Percentiles rank a stretch among this genome's conserved stretches.
phyloP scores from a whole-genome alignment of 2,329 filamentous ascomycete species.

The Eutypella sp. region DNA sequence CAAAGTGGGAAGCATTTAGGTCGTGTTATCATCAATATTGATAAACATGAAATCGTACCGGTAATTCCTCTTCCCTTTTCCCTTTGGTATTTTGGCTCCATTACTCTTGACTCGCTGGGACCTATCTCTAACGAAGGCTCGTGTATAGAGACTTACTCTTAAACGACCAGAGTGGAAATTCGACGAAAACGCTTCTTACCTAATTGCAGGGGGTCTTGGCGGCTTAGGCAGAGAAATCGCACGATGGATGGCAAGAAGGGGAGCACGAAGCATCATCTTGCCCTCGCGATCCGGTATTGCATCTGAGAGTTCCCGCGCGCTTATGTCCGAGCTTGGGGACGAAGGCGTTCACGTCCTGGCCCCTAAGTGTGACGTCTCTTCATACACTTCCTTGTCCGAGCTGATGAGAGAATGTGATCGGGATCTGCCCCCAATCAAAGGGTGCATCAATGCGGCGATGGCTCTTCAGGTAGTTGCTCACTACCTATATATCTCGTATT shows the following conservation, averaged over 20 bases:
- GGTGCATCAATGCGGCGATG: slow-evolving; percentile 1
- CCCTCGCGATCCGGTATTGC: not conserved
- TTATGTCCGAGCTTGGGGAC: not conserved
- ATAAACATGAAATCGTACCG: not conserved
- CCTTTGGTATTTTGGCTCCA: too few relatives aligned
- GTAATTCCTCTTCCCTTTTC: not conserved
- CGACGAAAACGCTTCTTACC: not conserved
- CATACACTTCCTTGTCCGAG: not conserved
- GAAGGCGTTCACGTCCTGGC: not conserved
- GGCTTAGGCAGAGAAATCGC: not conserved
- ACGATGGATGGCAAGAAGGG: not conserved
- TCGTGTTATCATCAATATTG: not conserved
- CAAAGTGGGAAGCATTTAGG: not conserved
- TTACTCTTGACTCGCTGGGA: not conserved
- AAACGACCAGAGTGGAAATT: not conserved
- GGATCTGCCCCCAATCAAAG: not conserved
- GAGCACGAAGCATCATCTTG: not conserved
- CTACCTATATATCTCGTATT: not conserved
- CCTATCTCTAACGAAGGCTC: not conserved
- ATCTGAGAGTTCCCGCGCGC: not conserved
- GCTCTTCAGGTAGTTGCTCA: not conserved
- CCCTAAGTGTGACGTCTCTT: not conserved
- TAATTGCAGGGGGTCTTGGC: not conserved
- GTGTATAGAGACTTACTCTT: not conserved
- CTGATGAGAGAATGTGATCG: not conserved